Base-by-base conservation (phyloP, 192 early-diverging fungal species). In the Chytriomyces sp. region DNA sequence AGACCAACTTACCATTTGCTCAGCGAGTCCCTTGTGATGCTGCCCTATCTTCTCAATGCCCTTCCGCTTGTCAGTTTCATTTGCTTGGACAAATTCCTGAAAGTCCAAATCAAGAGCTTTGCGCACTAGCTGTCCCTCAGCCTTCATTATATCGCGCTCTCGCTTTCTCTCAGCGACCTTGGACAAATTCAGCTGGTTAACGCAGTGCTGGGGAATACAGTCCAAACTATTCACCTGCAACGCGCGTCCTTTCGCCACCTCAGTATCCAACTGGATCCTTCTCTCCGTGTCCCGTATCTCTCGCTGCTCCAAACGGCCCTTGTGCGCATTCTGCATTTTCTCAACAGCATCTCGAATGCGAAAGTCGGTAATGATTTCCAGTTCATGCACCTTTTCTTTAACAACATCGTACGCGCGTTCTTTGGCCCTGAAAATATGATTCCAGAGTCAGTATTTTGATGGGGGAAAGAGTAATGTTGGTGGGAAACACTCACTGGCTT, bases 41-140 rank as follows among this genome's bases (percentile, higher is more conserved):
- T 63, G 45, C 23, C 61, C 3, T 5, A 62, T 5, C 20, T n/a
- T 8, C n/a, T 62, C 60, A 0, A 46, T 46, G 43, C 8, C 43
- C 8, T 7, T 46, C n/a, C 62, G 44, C 44, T 73, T 18, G 7
- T 62, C 43, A 23, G 44, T 16, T 9, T 10, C 26, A 2, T 9
- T 63, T 11, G 43, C 3, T 48, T 73, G 13, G 18, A 62, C 59
- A 62, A 73, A 73, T n/a, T 61, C 61, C 45, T 60, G 10, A 62
- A 73, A 73, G 62, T 73, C 71, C 20, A 49, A 13, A 43, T 73
- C 71, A 6, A 73, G 61, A 1, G n/a, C 8, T n/a, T 28, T 73
- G 6, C 71, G n/a, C n/a, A 18, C 44, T 46, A 7, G 11, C 24
- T 45, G 7, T 24, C 71, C 71, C 11, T 73, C 71, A 24, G 24